These are phyloP conservation scores for Xanthoconium separans DNA, from an alignment of 1,284 basidiomycete genomes.

Conservation along the genomic window DNA sequence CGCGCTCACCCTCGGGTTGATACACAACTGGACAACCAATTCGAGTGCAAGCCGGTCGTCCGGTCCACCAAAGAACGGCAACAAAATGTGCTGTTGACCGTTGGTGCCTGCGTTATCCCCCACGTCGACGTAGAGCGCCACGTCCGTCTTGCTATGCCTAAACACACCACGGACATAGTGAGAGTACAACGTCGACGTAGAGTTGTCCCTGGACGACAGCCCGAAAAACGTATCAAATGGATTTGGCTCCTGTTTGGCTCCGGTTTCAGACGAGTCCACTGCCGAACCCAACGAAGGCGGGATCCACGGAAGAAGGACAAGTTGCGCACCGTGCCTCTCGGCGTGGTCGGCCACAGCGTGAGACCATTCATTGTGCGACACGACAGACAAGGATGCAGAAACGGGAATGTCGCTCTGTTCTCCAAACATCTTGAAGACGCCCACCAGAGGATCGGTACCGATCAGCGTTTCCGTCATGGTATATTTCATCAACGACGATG, in stretches of 20 bases:
- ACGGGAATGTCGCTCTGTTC: slow-evolving; percentile 73
- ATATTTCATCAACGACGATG: slow-evolving; percentile 87
- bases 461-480: slow-evolving; percentile 72
- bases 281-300: slow-evolving; percentile 28
- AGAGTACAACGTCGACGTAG: slow-evolving; percentile 58
- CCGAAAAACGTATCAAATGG: slow-evolving; percentile 71
- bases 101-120: slow-evolving; percentile 39
- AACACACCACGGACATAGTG: slow-evolving; percentile 86
- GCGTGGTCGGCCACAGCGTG: slow-evolving; percentile 69
- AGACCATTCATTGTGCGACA: slow-evolving; percentile 68
- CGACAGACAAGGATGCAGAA: slow-evolving; percentile 66
- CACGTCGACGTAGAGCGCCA: slow-evolving; percentile 82
- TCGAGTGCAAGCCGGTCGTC: slow-evolving; percentile 89
- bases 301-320: slow-evolving; percentile 86
- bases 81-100: slow-evolving; percentile 67
- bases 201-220: slow-evolving; percentile 32
- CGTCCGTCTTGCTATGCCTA: slow-evolving; percentile 62
- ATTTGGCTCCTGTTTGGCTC: slow-evolving; percentile 33
- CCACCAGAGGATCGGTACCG: slow-evolving; percentile 76
- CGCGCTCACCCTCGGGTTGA: slow-evolving; percentile 64
- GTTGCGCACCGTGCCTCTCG: slow-evolving; percentile 57
- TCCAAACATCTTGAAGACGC: slow-evolving; percentile 85
- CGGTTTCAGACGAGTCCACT: slow-evolving; percentile 18
- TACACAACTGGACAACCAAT: slow-evolving; percentile 81
- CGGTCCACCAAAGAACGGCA: slow-evolving; percentile 93